Percentiles rank a stretch among this genome's conserved stretches.
Conservation (phyloP, 2,329 filamentous ascomycete genomes). For the Shiraia bambusicola region DNA sequence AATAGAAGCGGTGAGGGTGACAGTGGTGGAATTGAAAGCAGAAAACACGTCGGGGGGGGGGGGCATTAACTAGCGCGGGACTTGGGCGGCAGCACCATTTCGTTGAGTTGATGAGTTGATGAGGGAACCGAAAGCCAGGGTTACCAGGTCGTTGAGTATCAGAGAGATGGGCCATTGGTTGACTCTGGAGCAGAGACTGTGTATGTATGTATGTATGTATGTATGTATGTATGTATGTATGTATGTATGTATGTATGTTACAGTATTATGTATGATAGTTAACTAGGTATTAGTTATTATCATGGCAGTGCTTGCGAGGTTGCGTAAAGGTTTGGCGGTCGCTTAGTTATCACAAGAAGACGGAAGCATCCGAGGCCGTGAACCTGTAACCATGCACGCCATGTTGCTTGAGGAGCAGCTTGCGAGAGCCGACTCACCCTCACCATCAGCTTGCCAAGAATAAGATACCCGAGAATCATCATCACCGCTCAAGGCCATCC, state of each 20-base stretch:
- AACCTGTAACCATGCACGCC: no score
- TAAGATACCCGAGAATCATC: conserved; percentile 1
- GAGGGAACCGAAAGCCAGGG: conserved; percentile 18
- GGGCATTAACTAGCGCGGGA: conserved; percentile 10
- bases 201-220: no score
- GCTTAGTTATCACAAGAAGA: not conserved
- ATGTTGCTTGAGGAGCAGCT: no score
- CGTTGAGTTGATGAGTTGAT: conserved; percentile 21
- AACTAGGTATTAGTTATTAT: no score
- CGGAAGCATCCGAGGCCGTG: conserved; percentile 1
- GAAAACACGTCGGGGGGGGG: conserved; percentile 1
- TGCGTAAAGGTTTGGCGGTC: no score
- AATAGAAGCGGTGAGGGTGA: not conserved
- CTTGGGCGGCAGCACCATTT: conserved; percentile 3
- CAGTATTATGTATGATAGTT: no score
- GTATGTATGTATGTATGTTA: no score
- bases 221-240: no score
- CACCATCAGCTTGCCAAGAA: conserved; percentile 3
- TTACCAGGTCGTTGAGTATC: conserved; percentile 14
- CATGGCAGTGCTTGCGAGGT: no score
- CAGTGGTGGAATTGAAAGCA: conserved; percentile 5
- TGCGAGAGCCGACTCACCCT: no score
- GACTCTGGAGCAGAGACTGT: no score
- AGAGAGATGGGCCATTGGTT: no score
- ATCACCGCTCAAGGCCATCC: not conserved